Base-by-base conservation (phyloP, 768 basidiomycete genomes). In the Tubosaeta sp. region DNA sequence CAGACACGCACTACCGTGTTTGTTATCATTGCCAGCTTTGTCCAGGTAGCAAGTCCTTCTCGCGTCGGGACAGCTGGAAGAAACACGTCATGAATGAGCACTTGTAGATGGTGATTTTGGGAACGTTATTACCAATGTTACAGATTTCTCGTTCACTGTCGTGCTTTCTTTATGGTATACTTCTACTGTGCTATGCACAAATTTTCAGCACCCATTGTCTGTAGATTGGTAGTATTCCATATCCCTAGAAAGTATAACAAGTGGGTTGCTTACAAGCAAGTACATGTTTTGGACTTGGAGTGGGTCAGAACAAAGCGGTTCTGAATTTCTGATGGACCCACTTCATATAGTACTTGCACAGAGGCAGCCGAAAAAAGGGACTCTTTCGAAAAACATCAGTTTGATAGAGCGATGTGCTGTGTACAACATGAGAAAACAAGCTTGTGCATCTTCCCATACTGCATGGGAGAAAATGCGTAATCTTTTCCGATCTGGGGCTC, bases 11-110 rank as follows among this genome's bases (percentile, higher is more conserved):
- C 27, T 60, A 60, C 13, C 48, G 25, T 1, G 4, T 48, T 13
- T 66, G 61, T 19, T 47, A 47, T 38, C 8, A 29, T 2, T 65
- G 66, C 35, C 43, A 22, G 6, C 4, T 48, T 12, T 65, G 66
- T 46, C 31, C n/a, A 1, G 2, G 6, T 1, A 60, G 35, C 16
- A 37, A 43, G 17, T 37, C 53, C 6, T 65, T 66, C 48, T 65
- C 64, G 11, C 64, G 64, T 3, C 16, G 31, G 41, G 64, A 68
- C 35, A 65, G 34, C 49, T 41, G 51, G 46, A 46, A 2, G 2
- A 16, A 37, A 4, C 66, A 65, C 22, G 13, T 65, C 10, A 49
- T 5, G 27, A 33, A 5, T 10, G 33, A 50, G 17, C 64, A 65
- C 43, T 0, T 7, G 31, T 9, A 53, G 31, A n/a, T 4, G n/a